Evolutionary conservation across 1,284 basidiomycete species (phyloP), one percentile per base, ranked within the genome.

Genomic region (Ceratobasidium sp.): DNA sequence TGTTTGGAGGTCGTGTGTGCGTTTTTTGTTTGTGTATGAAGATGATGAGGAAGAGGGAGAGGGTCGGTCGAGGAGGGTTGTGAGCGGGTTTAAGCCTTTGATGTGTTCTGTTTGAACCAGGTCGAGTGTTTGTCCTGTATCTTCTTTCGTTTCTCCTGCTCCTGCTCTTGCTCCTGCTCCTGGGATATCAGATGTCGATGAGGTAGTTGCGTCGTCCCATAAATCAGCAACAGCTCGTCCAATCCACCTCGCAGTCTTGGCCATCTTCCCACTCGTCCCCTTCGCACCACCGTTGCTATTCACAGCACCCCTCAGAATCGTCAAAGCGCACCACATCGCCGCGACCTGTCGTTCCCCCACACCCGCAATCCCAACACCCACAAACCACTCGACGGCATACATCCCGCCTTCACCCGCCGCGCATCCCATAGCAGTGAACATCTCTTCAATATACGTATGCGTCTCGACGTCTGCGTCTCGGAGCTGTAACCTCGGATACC

Each of bases 341-440:
- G 94, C 90, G 0, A 91, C 91, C 20, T 61, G 61, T 23, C 33
- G 13, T 2, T 91, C 88, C 50, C 87, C 86, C 10, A 82, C 84
- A 10, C 87, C 86, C 38, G 84, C 85, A 20, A 52, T n/a, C 2
- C 33, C 71, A 17, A 93, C 87, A 59, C 86, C 86, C 13, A 91
- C 82, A 81, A 98, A 95, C 91, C 95, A 95, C 81, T 97, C 96
- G 5, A 95, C 89, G 1, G 94, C 86, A 82, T 90, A 93, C 38
- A 96, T 85, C 66, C 91, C 91, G 6, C 87, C 85, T 77, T 94
- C 93, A 2, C 91, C 91, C 7, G 91, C 94, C 4, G 85, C 84
- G 0, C 82, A 81, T 2, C 96, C 96, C 33, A 97, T 85, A 0
- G 91, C 86, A 61, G 87, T 87, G 71, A 97, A 90, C 91, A 96